Conservation (phyloP, 1,284 basidiomycete genomes). For the Malassezia psittaci region DNA sequence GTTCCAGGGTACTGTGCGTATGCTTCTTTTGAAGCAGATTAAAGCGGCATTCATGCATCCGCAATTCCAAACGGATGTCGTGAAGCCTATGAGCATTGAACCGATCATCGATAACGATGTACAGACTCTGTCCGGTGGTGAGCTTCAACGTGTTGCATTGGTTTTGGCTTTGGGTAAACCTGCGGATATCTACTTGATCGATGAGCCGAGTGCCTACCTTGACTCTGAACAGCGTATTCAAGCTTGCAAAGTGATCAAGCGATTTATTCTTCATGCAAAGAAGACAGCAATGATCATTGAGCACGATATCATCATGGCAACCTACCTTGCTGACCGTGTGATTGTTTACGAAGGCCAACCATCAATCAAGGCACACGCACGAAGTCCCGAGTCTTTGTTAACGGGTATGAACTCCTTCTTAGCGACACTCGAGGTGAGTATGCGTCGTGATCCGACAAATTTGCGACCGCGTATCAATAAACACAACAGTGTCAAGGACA, state of each 20-base stretch:
- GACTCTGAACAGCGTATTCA: slow-evolving; percentile 48
- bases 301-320: slow-evolving; percentile 48
- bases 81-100: slow-evolving; percentile 47
- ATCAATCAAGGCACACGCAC: slow-evolving; percentile 40
- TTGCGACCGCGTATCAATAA: slow-evolving; percentile 47
- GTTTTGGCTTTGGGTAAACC: slow-evolving; percentile 46
- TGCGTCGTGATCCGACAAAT: slow-evolving; percentile 46
- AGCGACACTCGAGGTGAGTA: slow-evolving; percentile 41
- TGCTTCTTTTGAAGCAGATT: slow-evolving; percentile 48
- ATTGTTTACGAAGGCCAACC: slow-evolving; percentile 46
- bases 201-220: slow-evolving; percentile 47
- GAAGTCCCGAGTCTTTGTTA: slow-evolving; percentile 38
- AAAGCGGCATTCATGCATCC: slow-evolving; percentile 47
- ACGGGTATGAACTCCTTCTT: slow-evolving; percentile 48
- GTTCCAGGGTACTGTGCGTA: slow-evolving; percentile 47
- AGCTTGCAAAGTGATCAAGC: slow-evolving; percentile 45
- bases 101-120: slow-evolving; percentile 47
- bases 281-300: slow-evolving; percentile 48
- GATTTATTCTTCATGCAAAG: slow-evolving; percentile 48
- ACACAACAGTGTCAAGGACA: slow-evolving; percentile 47
- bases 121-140: slow-evolving; percentile 46
- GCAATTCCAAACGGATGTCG: slow-evolving; percentile 48
- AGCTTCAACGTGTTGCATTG: slow-evolving; percentile 45
- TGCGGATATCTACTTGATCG: slow-evolving; percentile 46
- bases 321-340: slow-evolving; percentile 43